Base-by-base conservation (phyloP, 768 basidiomycete species). In the Agaricus subrufescens region DNA sequence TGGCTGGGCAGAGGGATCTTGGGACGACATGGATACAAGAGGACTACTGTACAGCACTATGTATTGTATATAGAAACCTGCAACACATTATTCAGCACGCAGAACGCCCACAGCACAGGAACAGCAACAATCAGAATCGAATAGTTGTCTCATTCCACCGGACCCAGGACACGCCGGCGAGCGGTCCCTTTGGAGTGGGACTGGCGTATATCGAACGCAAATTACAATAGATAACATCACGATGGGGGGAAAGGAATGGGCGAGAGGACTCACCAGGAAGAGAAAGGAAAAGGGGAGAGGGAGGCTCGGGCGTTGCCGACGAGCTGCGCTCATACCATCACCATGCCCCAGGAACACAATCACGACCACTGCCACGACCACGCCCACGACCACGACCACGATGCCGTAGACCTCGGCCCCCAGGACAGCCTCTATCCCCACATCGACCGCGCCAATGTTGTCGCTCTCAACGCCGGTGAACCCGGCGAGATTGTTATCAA, bases 371-470 rank as follows among this genome's bases (percentile, higher is more conserved):
- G 57, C 46, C 82, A 85, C 65, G 59, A 57, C 51, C 70, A 83
- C 48, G 80, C 85, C 65, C 67, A 83, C 63, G 79, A 77, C 26
- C 78, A 85, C 61, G 86, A 87, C 64, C 78, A 83, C 58, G 77
- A 80, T 26, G 56, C 46, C n/a, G 48, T 34, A 37, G 75, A 77
- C 34, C 70, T 75, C 1, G 79, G 86, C 4, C 81, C 82, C 15
- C 78, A 83, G 40, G 87, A 90, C 61, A 91, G 86, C 63, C 74
- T 97, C 4, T 95, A 76, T 66, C 58, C 71, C 1, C 79, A 87
- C 59, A 90, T 97, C 60, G 92, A 96, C 69, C 81, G 85, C 42
- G 70, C 76, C 38, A 89, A 96, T 66, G 89, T 94, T 46, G 76
- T 87, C 43, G 91, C 88, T 30, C 71, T 97, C 54, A 97, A 97